Evolutionary conservation across 2,329 filamentous ascomycete genomes (phyloP), one percentile per base, ranked within the genome.

Genomic region (Hirsutella thompsonii): DNA sequence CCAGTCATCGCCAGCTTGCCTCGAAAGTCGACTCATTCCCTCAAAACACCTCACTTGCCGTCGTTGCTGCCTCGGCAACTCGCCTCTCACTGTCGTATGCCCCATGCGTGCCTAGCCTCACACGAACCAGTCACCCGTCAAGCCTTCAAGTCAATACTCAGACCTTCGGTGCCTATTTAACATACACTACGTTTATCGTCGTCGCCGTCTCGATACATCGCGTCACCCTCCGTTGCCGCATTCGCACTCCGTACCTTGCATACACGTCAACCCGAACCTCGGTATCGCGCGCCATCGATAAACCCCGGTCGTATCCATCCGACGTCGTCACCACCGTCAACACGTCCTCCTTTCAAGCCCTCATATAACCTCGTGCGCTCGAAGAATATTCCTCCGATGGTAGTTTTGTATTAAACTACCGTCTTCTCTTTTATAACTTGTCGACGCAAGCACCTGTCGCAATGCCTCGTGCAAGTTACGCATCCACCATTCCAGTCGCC

Each of bases 391-490:
- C 5, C 23, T 38, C 26, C 20, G 38, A 44, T 44, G 42, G 42
- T 44, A 36, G 42, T 20, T 20, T 40, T 34, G 34, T 38, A 20
- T 28, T n/a, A 44, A 52, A 47, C 55, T 52, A 49, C 54, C 54
- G 50, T 50, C 51, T 36, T 36, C 38, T 36, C 40, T 46, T 42
- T 48, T 44, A 47, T 48, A 29, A 40, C 40, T 45, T 47, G 47
- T 51, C 43, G 42, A 44, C 50, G 42, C 51, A 54, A 60, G 58
- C 54, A 56, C 56, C 60, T 60, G 49, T 52, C 59, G 76, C 65
- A 55, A 80, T 80, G 76, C 68, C 66, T 71, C 56, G 76, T 75
- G 68, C 63, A 67, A 64, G 60, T 61, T 59, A 58, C 53, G 53
- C 53, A 53, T 51, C 57, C 57, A 60, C 58, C 51, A 65, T 63